Evolutionary conservation across 192 early-diverging fungal genomes (phyloP), one percentile per base, ranked within the genome.

Genomic region (Backusella sp.): DNA sequence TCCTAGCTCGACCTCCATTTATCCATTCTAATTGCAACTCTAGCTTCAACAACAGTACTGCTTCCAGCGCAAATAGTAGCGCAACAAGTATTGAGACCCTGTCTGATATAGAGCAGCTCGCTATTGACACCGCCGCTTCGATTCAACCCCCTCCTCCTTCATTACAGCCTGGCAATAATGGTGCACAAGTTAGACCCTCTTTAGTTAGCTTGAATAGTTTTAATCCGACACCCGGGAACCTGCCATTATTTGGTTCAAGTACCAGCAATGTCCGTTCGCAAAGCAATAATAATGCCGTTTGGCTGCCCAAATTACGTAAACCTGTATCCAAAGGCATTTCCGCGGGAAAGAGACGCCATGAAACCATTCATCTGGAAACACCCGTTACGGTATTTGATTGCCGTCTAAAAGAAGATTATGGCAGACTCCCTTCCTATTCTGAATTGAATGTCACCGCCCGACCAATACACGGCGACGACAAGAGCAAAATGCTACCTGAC

Each of bases 341-440:
- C 19, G 28, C 28, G 34, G 68, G n/a, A 12, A 32, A 32, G 1
- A 36, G 69, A 7, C 36, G n/a, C 23, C 52, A 56, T 44, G 71
- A 73, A 70, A 73, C 39, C 8, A 71, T 71, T n/a, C 28, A 52
- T 4, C 35, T 74, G 15, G 49, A 68, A 30, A 76, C 75, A 11
- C 73, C 73, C 1, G 53, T 79, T 23, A 68, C 46, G 1, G 66
- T 79, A 14, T 79, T 79, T 70, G 77, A 79, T 79, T 79, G 77
- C 37, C 72, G 77, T 23, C 44, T 79, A 21, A 79, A 79, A 34
- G 77, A 79, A 42, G 77, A 79, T 39, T 79, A 79, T 56, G 66
- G 73, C 59, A 41, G 68, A 23, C 41, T 79, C n/a, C 77, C 77
- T 14, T 79, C 77, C 7, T 79, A 79, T 39, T 79, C 73, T 65